A percentile compares a stretch with the other conserved stretches of the same genome.
Conservation (phyloP, 2,329 filamentous ascomycete species). For the Ilyonectria robusta region DNA sequence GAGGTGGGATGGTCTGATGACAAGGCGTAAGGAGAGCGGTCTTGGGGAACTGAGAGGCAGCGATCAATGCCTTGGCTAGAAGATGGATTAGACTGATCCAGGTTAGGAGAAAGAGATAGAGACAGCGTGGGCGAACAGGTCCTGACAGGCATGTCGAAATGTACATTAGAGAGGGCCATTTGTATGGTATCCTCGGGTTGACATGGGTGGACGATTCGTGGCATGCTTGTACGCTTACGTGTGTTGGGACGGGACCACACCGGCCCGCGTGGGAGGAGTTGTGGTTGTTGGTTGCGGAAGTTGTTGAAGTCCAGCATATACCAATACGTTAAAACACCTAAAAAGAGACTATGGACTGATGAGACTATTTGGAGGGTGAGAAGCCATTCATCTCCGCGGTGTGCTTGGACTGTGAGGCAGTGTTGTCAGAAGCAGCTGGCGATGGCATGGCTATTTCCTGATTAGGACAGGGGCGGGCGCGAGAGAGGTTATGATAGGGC, state of each 20-base stretch:
- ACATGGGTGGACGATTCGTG: constrained; percentile 34
- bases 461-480: constrained; percentile 16
- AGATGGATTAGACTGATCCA: constrained; percentile 6
- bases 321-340: constrained; percentile 40
- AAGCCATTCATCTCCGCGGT: too few relatives aligned
- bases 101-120: background rate
- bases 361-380: constrained; percentile 6
- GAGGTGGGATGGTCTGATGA: constrained; percentile 41
- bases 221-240: constrained; percentile 23
- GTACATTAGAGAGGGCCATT: constrained; percentile 45
- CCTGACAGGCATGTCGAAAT: constrained; percentile 42
- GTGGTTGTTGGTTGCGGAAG: constrained; percentile 24
- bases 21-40: constrained; percentile 34
- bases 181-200: constrained; percentile 37
- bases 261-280: constrained; percentile 23
- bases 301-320: constrained; percentile 40
- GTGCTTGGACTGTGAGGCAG: background rate
- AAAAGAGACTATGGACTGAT: constrained; percentile 39
- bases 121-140: constrained; percentile 14
- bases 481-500: constrained; percentile 36
- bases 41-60: constrained; percentile 15
- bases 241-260: constrained; percentile 21
- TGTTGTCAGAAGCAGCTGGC: background rate
- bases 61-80: constrained; percentile 38
- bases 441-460: constrained; percentile 1